These are phyloP conservation scores for Monilinia polystroma DNA, from an alignment of 2,329 filamentous ascomycete genomes.

Conservation along the genomic window DNA sequence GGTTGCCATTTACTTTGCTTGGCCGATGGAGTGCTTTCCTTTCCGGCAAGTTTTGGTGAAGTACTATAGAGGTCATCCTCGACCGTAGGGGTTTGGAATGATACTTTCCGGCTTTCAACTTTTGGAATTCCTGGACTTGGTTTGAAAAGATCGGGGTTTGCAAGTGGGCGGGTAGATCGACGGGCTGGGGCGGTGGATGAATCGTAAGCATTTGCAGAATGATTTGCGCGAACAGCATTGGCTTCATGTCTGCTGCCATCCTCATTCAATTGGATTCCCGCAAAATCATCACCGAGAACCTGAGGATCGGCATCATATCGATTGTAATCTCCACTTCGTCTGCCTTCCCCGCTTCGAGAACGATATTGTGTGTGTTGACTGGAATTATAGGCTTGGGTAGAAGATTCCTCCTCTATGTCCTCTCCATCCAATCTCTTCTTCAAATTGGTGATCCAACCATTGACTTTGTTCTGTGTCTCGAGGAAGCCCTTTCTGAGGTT, in stretches of 20 bases:
- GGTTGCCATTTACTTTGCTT: slow-evolving; percentile 98
- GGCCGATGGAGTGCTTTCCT: slow-evolving; percentile 49
- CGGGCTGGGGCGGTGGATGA: slow-evolving; percentile 51
- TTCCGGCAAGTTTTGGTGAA: slow-evolving; percentile 56
- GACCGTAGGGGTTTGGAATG: slow-evolving; percentile 54
- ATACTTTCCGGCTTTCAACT: slow-evolving; percentile 51
- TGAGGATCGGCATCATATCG: slow-evolving; percentile 94
- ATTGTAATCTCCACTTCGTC: slow-evolving; percentile 82
- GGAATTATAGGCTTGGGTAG: slow-evolving; percentile 37
- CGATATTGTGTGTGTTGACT: slow-evolving; percentile 35
- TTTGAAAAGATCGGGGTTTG: slow-evolving; percentile 81
- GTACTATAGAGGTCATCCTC: slow-evolving; percentile 77
- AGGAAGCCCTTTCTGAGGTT: slow-evolving; percentile 92
- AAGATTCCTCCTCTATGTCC: slow-evolving; percentile 55
- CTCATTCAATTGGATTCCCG: slow-evolving; percentile 63
- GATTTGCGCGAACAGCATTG: neutral
- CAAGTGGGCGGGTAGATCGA: slow-evolving; percentile 62
- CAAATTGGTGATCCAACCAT: slow-evolving; percentile 85
- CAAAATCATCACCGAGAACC: slow-evolving; percentile 86
- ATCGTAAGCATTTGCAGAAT: slow-evolving; percentile 32
- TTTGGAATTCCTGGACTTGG: slow-evolving; percentile 49
- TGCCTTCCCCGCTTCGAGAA: slow-evolving; percentile 57
- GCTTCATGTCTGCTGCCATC: slow-evolving; percentile 57
- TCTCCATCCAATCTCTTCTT: slow-evolving; percentile 94
- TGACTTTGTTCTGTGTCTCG: slow-evolving; percentile 91